A percentile compares a stretch with the other conserved stretches of the same genome.
phyloP scores from a whole-genome alignment of 2,329 filamentous ascomycete species.

The Myriosclerotinia scirpicola region DNA sequence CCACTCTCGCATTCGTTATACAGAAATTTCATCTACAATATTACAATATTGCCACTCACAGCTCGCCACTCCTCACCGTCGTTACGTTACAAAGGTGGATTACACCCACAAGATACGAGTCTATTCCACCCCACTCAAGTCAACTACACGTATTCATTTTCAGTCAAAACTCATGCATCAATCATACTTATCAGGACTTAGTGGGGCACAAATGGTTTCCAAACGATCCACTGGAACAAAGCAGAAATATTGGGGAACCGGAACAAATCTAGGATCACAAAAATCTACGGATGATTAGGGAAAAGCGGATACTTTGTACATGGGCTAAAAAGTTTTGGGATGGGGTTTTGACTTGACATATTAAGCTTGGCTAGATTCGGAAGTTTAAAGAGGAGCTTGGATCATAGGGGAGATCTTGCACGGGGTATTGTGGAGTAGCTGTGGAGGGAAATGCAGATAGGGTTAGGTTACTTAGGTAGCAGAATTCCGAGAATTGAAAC shows the following conservation, averaged over 20 bases:
- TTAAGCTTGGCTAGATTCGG: background rate
- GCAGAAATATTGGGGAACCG: background rate
- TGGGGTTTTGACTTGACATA: background rate
- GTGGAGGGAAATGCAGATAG: slow-evolving; percentile 1
- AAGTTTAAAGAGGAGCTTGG: background rate
- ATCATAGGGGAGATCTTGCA: background rate
- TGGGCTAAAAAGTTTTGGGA: background rate
- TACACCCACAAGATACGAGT: background rate
- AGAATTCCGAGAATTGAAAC: background rate
- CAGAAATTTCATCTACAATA: background rate
- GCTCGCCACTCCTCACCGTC: background rate
- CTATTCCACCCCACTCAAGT: background rate
- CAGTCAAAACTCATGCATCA: background rate
- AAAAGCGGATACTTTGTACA: background rate
- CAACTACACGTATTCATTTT: background rate
- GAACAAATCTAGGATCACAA: background rate
- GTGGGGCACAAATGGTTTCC: background rate
- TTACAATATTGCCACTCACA: background rate
- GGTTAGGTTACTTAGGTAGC: background rate
- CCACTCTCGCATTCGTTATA: background rate
- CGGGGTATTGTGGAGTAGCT: background rate
- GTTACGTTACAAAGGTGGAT: background rate
- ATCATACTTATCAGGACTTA: background rate
- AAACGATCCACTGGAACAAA: background rate
- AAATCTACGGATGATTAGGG: background rate